Conservation (phyloP, 1,284 basidiomycete genomes). For the Cryptococcus sp. region DNA sequence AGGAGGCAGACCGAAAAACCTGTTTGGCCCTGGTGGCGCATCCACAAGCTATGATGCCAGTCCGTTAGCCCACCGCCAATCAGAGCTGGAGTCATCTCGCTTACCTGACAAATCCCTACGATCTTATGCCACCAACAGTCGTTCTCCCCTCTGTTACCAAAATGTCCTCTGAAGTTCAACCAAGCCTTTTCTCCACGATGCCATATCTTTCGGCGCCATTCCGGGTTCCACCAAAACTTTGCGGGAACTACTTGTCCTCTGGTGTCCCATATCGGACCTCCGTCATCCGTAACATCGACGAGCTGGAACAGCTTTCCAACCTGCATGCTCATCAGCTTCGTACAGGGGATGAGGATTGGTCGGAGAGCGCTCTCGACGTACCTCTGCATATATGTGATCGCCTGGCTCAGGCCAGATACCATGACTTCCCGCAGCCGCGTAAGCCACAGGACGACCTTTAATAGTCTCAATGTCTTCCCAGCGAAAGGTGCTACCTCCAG, state of each 20-base stretch:
- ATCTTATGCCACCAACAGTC: constrained; percentile 46
- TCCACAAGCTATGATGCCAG: constrained; percentile 27
- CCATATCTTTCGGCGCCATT: constrained; percentile 18
- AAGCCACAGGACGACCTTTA: constrained; percentile 44
- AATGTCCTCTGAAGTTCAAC: constrained; percentile 45
- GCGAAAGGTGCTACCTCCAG: constrained; percentile 33
- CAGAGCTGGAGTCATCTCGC: constrained; percentile 1
- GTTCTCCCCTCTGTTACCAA: constrained; percentile 44
- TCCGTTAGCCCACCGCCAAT: neutral
- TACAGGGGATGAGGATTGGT: neutral
- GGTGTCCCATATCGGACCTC: constrained; percentile 49
- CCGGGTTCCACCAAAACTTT: constrained; percentile 40
- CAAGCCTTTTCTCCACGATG: constrained; percentile 35
- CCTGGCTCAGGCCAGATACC: constrained; percentile 48
- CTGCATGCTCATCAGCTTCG: constrained; percentile 6
- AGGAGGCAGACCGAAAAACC: constrained; percentile 39
- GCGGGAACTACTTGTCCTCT: constrained; percentile 36
- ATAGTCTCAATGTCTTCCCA: constrained; percentile 44
- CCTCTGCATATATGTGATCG: constrained; percentile 45
- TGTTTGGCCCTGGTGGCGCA: constrained; percentile 44
- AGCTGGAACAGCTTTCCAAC: constrained; percentile 37
- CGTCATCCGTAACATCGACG: constrained; percentile 45
- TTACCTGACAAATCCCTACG: constrained; percentile 43
- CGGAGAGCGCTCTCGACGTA: constrained; percentile 7
- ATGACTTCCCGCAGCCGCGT: constrained; percentile 45